These are phyloP conservation scores for Anisodus acutangulus DNA, from an alignment of 257 asterid genomes.

Conservation along the genomic window DNA sequence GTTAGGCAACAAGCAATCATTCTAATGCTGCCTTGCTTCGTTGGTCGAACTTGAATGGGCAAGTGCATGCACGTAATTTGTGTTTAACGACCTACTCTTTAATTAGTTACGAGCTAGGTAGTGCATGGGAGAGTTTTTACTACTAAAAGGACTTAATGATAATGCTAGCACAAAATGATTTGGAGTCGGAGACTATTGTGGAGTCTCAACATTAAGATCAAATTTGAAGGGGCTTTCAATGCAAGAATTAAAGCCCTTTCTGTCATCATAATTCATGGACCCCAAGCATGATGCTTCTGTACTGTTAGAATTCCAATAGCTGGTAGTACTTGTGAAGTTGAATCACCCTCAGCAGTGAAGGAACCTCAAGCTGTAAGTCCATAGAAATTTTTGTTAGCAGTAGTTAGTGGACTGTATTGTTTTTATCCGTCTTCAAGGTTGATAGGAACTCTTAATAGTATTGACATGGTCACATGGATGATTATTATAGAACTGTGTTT, in stretches of 20 bases:
- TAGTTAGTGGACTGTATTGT: neutral
- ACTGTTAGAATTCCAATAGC: slow-evolving; percentile 32
- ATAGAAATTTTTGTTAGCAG: neutral
- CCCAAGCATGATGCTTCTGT: neutral
- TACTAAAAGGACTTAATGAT: neutral
- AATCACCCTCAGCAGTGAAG: neutral
- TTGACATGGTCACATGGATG: slow-evolving; percentile 28
- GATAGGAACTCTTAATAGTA: neutral
- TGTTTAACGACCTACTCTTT: neutral
- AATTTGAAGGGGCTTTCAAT: neutral
- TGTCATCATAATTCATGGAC: neutral
- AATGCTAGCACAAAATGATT: neutral
- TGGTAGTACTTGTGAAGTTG: slow-evolving; percentile 13
- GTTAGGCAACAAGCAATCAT: neutral
- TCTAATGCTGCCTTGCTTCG: neutral
- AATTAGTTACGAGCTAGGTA: neutral
- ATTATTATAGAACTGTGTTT: too few relatives aligned
- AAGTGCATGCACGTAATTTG: neutral
- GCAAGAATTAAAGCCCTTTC: neutral
- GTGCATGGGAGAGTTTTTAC: neutral
- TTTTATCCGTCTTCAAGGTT: neutral
- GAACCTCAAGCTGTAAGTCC: neutral
- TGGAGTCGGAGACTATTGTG: neutral
- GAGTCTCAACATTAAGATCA: neutral
- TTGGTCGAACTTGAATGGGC: too few relatives aligned